phyloP scores from a whole-genome alignment of 116 monocot species.

The Dioscorea cayenensis region DNA sequence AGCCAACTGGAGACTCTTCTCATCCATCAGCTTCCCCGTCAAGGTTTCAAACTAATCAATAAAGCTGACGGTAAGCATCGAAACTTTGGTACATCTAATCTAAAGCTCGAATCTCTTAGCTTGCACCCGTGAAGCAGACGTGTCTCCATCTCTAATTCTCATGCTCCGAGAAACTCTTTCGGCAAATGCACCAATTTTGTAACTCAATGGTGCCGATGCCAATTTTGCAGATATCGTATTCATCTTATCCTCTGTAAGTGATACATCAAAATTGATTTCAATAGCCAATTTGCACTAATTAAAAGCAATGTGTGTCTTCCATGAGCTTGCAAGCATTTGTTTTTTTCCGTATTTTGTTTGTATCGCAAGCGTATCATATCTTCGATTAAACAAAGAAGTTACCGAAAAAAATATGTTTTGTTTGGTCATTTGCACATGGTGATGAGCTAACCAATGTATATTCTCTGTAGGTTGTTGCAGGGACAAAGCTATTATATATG shows the following conservation, averaged over 20 bases:
- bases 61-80: conserved; percentile 87
- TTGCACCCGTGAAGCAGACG: neutral
- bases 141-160: neutral
- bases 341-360: no score
- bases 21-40: conserved; percentile 81
- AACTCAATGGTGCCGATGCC: neutral
- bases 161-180: neutral
- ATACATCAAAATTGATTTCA: neutral
- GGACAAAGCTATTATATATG: neutral
- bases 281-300: neutral
- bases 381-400: neutral
- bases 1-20: conserved; percentile 89
- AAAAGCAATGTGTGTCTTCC: neutral
- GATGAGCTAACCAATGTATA: neutral
- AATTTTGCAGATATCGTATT: neutral
- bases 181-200: conserved; percentile 9
- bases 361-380: neutral
- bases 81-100: conserved; percentile 65
- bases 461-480: neutral
- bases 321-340: no score
- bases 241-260: neutral
- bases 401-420: neutral
- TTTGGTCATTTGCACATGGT: neutral
- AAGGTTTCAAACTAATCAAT: conserved; percentile 58
- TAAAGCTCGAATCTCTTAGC: neutral